phyloP scores from a whole-genome alignment of 1,284 basidiomycete genomes.

The Heterobasidion parviporum region DNA sequence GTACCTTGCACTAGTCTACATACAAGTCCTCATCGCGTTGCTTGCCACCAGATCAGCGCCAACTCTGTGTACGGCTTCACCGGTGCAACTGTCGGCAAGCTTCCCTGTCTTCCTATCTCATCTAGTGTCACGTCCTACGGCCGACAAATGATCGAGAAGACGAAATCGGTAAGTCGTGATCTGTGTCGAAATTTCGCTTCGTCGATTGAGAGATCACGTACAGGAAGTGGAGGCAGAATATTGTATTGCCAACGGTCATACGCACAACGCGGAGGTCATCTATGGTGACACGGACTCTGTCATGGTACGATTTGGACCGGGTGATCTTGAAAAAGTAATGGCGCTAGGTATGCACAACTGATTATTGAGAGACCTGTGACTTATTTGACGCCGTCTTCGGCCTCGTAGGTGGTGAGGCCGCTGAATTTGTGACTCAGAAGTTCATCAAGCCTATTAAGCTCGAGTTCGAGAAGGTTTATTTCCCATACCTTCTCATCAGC shows the following conservation, averaged over 20 bases:
- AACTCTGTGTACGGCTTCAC: conserved; percentile 98
- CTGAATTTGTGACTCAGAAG: conserved; percentile 84
- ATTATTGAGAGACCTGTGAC: background rate
- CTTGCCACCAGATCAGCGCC: conserved; percentile 69
- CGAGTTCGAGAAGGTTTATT: conserved; percentile 98
- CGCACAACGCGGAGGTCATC: conserved; percentile 84
- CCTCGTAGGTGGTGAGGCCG: conserved; percentile 79
- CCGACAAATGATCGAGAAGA: conserved; percentile 95
- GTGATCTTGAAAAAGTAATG: conserved; percentile 82
- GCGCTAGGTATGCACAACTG: conserved; percentile 54
- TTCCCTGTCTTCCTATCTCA: conserved; percentile 90
- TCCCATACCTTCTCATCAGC: conserved; percentile 91
- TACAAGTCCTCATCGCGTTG: background rate
- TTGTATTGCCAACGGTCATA: conserved; percentile 76
- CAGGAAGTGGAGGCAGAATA: conserved; percentile 88
- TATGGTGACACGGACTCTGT: conserved; percentile 98
- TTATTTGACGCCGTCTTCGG: background rate
- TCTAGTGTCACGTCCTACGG: conserved; percentile 91
- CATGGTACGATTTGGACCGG: conserved; percentile 92
- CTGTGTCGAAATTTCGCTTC: background rate
- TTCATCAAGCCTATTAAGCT: conserved; percentile 95
- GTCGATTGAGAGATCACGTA: background rate
- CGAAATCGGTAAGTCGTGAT: conserved; percentile 58
- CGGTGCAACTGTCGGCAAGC: conserved; percentile 89
- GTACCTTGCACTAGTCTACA: conserved; percentile 1